Base-by-base conservation (phyloP, 2,329 filamentous ascomycete species). In the Alternaria longipes region DNA sequence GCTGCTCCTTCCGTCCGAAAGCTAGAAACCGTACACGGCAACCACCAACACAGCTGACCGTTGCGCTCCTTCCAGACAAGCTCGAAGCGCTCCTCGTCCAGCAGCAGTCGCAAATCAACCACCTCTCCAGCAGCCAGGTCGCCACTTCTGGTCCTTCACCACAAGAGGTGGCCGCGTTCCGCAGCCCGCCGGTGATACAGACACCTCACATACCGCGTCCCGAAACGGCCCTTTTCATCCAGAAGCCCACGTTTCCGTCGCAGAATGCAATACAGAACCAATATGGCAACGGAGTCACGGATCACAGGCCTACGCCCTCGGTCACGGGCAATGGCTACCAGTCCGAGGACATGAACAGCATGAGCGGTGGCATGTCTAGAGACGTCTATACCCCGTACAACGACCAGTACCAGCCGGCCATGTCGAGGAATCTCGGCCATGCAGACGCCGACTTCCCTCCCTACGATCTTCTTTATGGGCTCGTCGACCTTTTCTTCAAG, bases 401-500 rank as follows among this genome's bases (percentile, higher is more conserved):
- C 45, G 74, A 78, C 26, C 71, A 74, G 14, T 78, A 74, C 47
- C 68, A 68, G 26, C 65, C 76, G 5, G 52, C 72, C 11, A 70
- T 77, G 55, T 62, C 69, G 45, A 66, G 68, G 36, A 62, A 68
- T n/a, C 60, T 78, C 32, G 69, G 69, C 22, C 69, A 73, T 14
- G 47, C 68, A 30, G 73, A 84, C 70, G 65, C 80, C 69, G 71
- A 88, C 54, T 82, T 89, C 1, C 87, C 87, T 3, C 85, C 87
- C 0, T 86, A 88, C 62, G 86, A 89, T 63, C 79, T 89, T 12
- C 74, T 88, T 4, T 89, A 88, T 61, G 85, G 84, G 3, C 77
- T 89, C 2, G 85, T 87, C 16, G 86, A 88, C 62, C 78, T 89
- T 8, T 89, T 87, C 74, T 89, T 89, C 79, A 87, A 87, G 67